Evolutionary conservation across 2,329 filamentous ascomycete genomes (phyloP).

Genomic region (Exophiala xenobiotica): DNA sequence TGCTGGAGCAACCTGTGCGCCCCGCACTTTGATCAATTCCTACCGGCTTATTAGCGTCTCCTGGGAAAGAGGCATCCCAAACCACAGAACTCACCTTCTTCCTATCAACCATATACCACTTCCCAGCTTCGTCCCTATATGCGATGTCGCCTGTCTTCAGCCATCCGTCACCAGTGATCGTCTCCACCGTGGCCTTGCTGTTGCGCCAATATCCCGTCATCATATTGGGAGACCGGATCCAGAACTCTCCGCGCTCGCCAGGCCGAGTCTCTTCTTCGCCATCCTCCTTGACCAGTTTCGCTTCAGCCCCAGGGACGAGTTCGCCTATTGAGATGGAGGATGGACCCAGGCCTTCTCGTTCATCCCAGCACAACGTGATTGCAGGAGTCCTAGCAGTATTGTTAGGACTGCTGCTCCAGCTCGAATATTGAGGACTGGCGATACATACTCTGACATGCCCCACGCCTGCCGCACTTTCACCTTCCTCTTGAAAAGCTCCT

Average conservation of each 20-base stretch:
- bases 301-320: constrained; percentile 63
- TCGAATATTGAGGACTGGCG: neutral
- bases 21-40: constrained; percentile 55
- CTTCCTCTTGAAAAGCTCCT: constrained; percentile 44
- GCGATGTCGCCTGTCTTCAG: constrained; percentile 97
- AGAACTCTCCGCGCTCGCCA: constrained; percentile 81
- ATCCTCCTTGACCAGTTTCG: constrained; percentile 65
- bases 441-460: constrained; percentile 76
- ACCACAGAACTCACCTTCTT: constrained; percentile 72
- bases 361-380: constrained; percentile 64
- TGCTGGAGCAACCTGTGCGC: constrained; percentile 49
- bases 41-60: neutral
- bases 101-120: constrained; percentile 85
- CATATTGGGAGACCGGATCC: constrained; percentile 75
- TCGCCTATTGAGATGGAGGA: constrained; percentile 68
- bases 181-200: constrained; percentile 75
- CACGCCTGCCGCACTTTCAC: constrained; percentile 60
- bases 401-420: neutral
- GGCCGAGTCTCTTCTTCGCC: constrained; percentile 68
- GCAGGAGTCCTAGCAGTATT: constrained; percentile 13
- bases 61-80: constrained; percentile 44
- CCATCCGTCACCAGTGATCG: constrained; percentile 83
- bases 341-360: constrained; percentile 49
- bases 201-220: constrained; percentile 79
- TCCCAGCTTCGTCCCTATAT: constrained; percentile 76